phyloP scores from a whole-genome alignment of 805 yeast genomes.

The Sporopachydermia lactativora region DNA sequence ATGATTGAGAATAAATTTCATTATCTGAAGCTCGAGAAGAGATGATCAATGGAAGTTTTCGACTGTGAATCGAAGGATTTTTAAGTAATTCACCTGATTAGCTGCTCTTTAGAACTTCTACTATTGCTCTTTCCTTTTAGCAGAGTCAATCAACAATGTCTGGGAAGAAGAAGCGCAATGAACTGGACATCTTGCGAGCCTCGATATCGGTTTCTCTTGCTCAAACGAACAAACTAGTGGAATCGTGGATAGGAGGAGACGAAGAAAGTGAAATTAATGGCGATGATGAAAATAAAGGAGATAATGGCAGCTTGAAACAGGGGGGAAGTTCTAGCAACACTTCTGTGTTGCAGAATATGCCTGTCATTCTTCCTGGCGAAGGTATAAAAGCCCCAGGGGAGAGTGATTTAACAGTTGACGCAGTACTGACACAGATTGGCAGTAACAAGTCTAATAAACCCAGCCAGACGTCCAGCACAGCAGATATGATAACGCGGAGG shows the following conservation, averaged over 20 bases:
- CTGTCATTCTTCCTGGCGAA: background rate
- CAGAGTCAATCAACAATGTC: too few relatives aligned
- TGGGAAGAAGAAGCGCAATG: background rate
- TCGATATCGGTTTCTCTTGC: background rate
- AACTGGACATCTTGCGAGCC: background rate
- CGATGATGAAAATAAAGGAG: too few relatives aligned
- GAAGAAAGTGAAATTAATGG: background rate
- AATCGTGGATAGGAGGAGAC: background rate
- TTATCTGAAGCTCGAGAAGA: too few relatives aligned
- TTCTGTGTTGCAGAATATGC: background rate
- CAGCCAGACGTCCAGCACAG: background rate
- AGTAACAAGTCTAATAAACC: background rate
- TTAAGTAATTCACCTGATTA: too few relatives aligned
- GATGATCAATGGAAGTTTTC: too few relatives aligned
- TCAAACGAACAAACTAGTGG: background rate
- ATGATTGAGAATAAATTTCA: too few relatives aligned
- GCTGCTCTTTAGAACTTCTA: too few relatives aligned
- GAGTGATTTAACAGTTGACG: constrained; percentile 1
- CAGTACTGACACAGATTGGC: background rate
- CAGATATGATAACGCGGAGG: background rate
- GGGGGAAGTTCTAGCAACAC: too few relatives aligned
- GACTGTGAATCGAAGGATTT: too few relatives aligned
- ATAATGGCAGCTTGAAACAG: too few relatives aligned
- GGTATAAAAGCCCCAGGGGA: background rate
- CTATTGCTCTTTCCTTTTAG: too few relatives aligned